Percentiles rank a stretch among this genome's conserved stretches.
Conservation (phyloP, 176 grass and related monocot species). For the Rhynchospora tenuis region DNA sequence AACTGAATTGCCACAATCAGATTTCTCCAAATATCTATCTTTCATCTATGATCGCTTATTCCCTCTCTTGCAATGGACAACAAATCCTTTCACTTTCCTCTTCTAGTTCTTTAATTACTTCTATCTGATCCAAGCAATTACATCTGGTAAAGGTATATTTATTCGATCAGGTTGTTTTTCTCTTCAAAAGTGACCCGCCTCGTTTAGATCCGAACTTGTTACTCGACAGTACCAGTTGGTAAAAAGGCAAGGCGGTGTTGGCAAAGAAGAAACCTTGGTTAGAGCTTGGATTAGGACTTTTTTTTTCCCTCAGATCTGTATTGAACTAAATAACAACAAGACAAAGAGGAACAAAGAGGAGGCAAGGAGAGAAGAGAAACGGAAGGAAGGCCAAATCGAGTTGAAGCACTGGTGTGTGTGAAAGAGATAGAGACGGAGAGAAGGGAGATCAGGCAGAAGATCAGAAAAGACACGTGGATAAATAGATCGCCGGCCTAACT, state of each 20-base stretch:
- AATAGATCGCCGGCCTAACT: too few relatives aligned
- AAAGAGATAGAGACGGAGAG: too few relatives aligned
- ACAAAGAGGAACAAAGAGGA: too few relatives aligned
- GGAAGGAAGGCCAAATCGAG: too few relatives aligned
- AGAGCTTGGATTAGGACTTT: slow-evolving; percentile 39
- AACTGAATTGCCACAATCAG: slow-evolving; percentile 51
- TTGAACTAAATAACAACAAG: too few relatives aligned
- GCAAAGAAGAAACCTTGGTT: slow-evolving; percentile 14
- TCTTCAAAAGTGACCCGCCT: slow-evolving; percentile 51
- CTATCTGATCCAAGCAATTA: slow-evolving; percentile 42
- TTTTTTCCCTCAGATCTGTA: too few relatives aligned
- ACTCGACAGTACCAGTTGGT: slow-evolving; percentile 28
- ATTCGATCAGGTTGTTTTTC: slow-evolving; percentile 68
- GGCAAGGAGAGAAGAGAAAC: too few relatives aligned
- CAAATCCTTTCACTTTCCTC: slow-evolving; percentile 59
- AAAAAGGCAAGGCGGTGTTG: slow-evolving; percentile 36
- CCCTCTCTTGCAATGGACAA: slow-evolving; percentile 73
- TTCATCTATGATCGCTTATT: slow-evolving; percentile 86
- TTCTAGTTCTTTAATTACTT: slow-evolving; percentile 46
- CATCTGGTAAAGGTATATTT: slow-evolving; percentile 38
- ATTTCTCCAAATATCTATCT: slow-evolving; percentile 67
- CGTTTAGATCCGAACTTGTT: slow-evolving; percentile 37
- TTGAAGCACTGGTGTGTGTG: too few relatives aligned
- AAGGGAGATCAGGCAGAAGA: too few relatives aligned
- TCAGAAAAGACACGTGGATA: too few relatives aligned